Base-by-base conservation (phyloP, 164 flowering plant genomes). In the Chimonanthus salicifolius region DNA sequence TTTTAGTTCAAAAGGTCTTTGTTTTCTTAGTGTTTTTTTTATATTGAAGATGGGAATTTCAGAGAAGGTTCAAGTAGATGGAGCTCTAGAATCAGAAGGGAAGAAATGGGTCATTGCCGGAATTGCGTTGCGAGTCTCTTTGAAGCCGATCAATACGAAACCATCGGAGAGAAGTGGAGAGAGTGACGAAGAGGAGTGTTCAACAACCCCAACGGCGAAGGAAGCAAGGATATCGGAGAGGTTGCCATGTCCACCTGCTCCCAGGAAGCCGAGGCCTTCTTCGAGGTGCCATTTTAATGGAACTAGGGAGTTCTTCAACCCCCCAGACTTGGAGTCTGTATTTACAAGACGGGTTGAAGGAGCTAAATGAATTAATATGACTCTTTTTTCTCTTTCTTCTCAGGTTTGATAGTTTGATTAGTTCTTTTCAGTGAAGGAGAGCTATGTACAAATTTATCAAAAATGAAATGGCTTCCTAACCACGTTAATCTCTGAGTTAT, bases 321-420 rank as follows among this genome's bases (percentile, higher is more conserved):
- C 92, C 0, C 92, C 94, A 1, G 93, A 92, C 74, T 80, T 92
- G 85, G 95, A 92, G 60, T 72, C 88, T 9, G 87, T 90, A 0
- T 92, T 90, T 62, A 84, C 80, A 18, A 78, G 79, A 75, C 88
- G 74, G 77, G 82, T 84, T 49, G 86, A 86, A 78, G 85, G 83
- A 47, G 84, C 87, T 13, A 82, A 81, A 47, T 85, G 74, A 81
- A 64, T 54, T 68, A n/a, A 16, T 11, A 6, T 33, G 7, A 18
- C 47, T 13, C 15, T 74, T 67, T 46, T 47, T 62, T 48, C 15
- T 11, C 18, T 72, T 33, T 47, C 66, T 71, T 78, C 63, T 67
- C 58, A 7, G 47, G 45, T 4, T 21, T 7, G 47, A 15, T 62
- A 18, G 16, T 62, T n/a, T 21, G 7, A 7, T 65, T 46, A n/a